These are phyloP conservation scores for Phytophthora tentaculata DNA, from an alignment of 352 stramenopile genomes.

Conservation along the genomic window DNA sequence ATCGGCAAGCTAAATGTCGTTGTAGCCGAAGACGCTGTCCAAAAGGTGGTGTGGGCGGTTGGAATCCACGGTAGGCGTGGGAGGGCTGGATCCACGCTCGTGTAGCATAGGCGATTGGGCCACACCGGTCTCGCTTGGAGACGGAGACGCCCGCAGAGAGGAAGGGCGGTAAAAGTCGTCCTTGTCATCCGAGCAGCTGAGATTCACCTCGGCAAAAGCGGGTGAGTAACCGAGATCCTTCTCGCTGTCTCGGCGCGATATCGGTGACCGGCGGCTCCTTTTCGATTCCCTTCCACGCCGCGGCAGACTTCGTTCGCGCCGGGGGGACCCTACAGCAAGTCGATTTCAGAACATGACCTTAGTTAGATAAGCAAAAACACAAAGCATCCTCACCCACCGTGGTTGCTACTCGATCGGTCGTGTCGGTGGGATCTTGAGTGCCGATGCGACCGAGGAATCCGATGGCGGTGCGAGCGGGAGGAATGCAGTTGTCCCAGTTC, in stretches of 20 bases:
- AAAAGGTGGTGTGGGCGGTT: slow-evolving; percentile 1
- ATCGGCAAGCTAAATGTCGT: background rate
- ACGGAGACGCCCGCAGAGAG: background rate
- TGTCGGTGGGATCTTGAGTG: background rate
- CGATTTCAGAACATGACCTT: background rate
- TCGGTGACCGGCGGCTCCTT: background rate
- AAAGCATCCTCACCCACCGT: background rate
- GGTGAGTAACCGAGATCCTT: background rate
- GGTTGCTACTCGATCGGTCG: background rate
- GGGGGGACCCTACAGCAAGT: background rate
- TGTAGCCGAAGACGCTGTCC: slow-evolving; percentile 1
- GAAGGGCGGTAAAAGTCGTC: background rate
- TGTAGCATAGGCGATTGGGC: background rate
- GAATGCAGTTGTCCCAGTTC: background rate
- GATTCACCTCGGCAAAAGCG: slow-evolving; percentile 6
- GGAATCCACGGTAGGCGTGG: background rate
- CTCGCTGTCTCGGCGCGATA: background rate
- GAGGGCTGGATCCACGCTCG: background rate
- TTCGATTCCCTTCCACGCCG: background rate
- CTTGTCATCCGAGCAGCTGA: slow-evolving; percentile 11
- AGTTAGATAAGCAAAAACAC: background rate
- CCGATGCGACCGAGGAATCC: background rate
- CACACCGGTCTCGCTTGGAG: background rate
- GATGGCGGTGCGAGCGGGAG: background rate
- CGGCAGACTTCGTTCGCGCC: background rate